A percentile compares a stretch with the other conserved stretches of the same genome.
Conservation (phyloP, 2,329 filamentous ascomycete species). For the Pseudopyrenochaeta lycopersici region DNA sequence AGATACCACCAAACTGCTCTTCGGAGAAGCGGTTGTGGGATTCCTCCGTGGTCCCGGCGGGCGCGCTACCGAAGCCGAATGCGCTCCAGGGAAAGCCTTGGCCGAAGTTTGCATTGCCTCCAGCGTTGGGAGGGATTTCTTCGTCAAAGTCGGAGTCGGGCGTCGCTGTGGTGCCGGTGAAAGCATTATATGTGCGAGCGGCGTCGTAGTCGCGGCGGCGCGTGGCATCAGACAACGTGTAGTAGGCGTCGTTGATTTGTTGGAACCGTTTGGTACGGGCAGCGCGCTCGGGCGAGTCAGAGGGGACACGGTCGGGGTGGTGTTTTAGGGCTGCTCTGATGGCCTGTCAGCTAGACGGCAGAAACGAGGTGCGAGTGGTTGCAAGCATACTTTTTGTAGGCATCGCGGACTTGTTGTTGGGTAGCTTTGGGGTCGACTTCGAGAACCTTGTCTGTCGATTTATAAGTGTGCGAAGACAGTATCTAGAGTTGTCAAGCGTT, state of each 20-base stretch:
- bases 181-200: constrained; percentile 67
- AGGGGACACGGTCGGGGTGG: constrained; percentile 89
- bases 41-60: constrained; percentile 55
- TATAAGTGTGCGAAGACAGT: not conserved
- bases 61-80: constrained; percentile 66
- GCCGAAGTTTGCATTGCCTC: constrained; percentile 19
- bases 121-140: constrained; percentile 53
- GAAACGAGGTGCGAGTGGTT: not conserved
- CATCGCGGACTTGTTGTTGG: constrained; percentile 85
- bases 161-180: constrained; percentile 53
- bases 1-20: constrained; percentile 81
- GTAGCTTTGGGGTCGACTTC: constrained; percentile 77
- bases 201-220: constrained; percentile 86
- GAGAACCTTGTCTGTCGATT: constrained; percentile 55
- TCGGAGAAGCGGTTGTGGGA: constrained; percentile 68
- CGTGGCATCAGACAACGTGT: constrained; percentile 80
- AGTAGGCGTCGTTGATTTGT: constrained; percentile 92
- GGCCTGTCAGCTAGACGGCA: not conserved
- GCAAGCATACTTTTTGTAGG: constrained; percentile 80
- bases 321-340: constrained; percentile 84
- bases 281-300: constrained; percentile 82
- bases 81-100: constrained; percentile 79
- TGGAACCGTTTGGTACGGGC: constrained; percentile 88
- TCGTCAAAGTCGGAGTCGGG: constrained; percentile 59
- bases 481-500: constrained; percentile 4